Evolutionary conservation across 2,329 filamentous ascomycete species (phyloP).

Genomic region (Fusarium sp.): DNA sequence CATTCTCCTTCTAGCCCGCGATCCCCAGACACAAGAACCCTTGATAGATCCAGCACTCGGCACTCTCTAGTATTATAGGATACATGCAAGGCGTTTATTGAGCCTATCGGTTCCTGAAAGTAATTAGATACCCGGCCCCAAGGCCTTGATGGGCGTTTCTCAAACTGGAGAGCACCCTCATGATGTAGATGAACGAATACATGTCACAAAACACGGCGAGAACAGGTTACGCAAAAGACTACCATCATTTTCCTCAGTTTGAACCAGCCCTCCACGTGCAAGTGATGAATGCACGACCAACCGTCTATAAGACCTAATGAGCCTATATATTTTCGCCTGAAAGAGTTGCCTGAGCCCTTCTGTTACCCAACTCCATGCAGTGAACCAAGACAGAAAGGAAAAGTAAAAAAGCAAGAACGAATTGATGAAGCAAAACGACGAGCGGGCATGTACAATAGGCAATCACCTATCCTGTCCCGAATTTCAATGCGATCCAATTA

Average conservation of each 20-base stretch:
- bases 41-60: conserved; percentile 51
- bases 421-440: background rate
- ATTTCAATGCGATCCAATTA: conserved; percentile 72
- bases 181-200: conserved; percentile 21
- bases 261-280: background rate
- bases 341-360: background rate
- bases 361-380: conserved; percentile 31
- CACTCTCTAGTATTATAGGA: conserved; percentile 4
- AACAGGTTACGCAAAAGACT: background rate
- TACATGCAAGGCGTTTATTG: conserved; percentile 19
- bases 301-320: conserved; percentile 37
- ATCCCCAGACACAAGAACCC: conserved; percentile 39
- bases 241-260: conserved; percentile 1
- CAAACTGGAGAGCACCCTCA: conserved; percentile 5
- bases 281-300: conserved; percentile 1
- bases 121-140: conserved; percentile 42
- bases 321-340: conserved; percentile 10
- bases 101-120: conserved; percentile 8
- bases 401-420: background rate
- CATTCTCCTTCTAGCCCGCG: conserved; percentile 54
- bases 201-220: conserved; percentile 15
- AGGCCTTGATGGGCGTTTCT: conserved; percentile 21
- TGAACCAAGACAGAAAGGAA: background rate
- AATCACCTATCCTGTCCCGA: background rate
- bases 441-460: background rate